These are phyloP conservation scores for Cytospora schulzeri DNA, from an alignment of 2,329 filamentous ascomycete species.

Conservation along the genomic window DNA sequence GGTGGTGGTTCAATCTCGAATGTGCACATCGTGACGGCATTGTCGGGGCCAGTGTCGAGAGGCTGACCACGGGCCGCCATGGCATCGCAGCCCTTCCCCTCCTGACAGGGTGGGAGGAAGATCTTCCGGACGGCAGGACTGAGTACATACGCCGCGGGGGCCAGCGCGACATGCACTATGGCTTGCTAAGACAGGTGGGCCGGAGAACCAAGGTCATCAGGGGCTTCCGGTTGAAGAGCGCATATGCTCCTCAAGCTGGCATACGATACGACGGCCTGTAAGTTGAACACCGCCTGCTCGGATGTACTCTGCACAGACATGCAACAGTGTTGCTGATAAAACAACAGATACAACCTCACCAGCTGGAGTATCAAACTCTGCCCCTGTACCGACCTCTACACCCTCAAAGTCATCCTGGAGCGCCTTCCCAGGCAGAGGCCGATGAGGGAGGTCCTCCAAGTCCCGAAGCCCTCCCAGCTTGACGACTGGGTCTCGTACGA, in stretches of 20 bases:
- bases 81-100: constrained; percentile 52
- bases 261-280: constrained; percentile 62
- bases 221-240: constrained; percentile 52
- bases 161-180: constrained; percentile 49
- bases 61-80: constrained; percentile 49
- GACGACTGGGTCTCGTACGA: constrained; percentile 59
- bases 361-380: constrained; percentile 50
- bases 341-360: constrained; percentile 49
- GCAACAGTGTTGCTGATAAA: background rate
- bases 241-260: constrained; percentile 53
- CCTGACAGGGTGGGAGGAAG: constrained; percentile 52
- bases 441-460: constrained; percentile 45
- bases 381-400: constrained; percentile 43
- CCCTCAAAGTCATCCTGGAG: constrained; percentile 50
- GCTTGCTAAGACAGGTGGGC: constrained; percentile 53
- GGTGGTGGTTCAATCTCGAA: constrained; percentile 61
- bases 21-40: constrained; percentile 60
- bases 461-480: constrained; percentile 56
- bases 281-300: constrained; percentile 32
- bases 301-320: background rate
- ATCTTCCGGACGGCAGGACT: constrained; percentile 37
- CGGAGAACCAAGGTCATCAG: constrained; percentile 54
- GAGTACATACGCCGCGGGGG: constrained; percentile 50
- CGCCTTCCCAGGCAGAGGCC: constrained; percentile 45
- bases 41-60: constrained; percentile 47